phyloP scores from a whole-genome alignment of 164 flowering plant genomes.

The Chimonanthus salicifolius region DNA sequence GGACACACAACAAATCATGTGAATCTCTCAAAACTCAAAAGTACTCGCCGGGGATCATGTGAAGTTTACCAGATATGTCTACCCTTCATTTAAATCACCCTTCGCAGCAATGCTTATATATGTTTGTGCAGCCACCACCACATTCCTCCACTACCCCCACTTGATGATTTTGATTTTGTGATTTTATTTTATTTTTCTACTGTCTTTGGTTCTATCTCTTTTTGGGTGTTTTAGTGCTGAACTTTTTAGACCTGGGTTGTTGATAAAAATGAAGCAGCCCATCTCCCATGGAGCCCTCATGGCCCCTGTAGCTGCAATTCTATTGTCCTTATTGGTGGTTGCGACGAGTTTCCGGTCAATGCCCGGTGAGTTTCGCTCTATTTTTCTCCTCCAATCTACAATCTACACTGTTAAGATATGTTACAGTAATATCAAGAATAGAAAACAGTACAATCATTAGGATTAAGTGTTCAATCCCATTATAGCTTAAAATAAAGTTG shows the following conservation, averaged over 20 bases:
- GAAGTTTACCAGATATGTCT: slow-evolving; percentile 33
- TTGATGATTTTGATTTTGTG: neutral
- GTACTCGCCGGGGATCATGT: slow-evolving; percentile 54
- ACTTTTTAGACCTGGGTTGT: neutral
- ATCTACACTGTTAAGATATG: too few relatives aligned
- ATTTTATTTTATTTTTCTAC: neutral
- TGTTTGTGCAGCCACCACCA: neutral
- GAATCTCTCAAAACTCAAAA: slow-evolving; percentile 22
- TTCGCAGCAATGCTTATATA: neutral
- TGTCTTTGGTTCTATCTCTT: neutral
- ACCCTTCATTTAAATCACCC: slow-evolving; percentile 31
- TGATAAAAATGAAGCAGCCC: slow-evolving; percentile 13
- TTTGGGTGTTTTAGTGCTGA: neutral
- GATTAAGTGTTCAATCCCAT: too few relatives aligned
- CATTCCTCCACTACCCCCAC: neutral
- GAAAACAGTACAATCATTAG: neutral
- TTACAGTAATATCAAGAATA: too few relatives aligned
- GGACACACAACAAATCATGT: slow-evolving; percentile 30
- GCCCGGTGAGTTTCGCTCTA: slow-evolving; percentile 4
- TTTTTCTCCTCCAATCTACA: too few relatives aligned
- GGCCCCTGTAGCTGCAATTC: slow-evolving; percentile 11
- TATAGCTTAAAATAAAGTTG: too few relatives aligned
- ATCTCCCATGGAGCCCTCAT: slow-evolving; percentile 9
- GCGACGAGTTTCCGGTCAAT: slow-evolving; percentile 20
- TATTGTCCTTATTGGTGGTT: slow-evolving; percentile 17